Percentiles rank a stretch among this genome's conserved stretches.
Conservation (phyloP, 2,329 filamentous ascomycete species). For the Botryotinia convoluta region DNA sequence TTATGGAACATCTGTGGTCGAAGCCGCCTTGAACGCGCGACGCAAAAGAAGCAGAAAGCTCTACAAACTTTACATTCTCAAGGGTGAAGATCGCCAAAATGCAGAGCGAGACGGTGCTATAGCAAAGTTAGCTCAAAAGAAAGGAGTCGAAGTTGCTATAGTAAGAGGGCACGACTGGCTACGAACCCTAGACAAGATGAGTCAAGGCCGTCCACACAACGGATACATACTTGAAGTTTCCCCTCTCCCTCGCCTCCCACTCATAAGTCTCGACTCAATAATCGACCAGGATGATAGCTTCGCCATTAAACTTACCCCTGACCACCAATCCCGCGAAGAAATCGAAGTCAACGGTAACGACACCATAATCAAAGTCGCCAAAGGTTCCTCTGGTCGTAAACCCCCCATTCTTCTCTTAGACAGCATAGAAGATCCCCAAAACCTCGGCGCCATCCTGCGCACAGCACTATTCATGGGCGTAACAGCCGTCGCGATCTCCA, state of each 20-base stretch:
- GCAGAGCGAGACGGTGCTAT: conserved; percentile 46
- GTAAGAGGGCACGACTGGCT: conserved; percentile 58
- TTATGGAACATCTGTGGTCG: conserved; percentile 78
- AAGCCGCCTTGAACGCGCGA: conserved; percentile 67
- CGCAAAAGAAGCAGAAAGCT: conserved; percentile 61
- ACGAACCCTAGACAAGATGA: conserved; percentile 78
- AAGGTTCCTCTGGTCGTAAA: conserved; percentile 45
- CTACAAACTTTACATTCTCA: conserved; percentile 80
- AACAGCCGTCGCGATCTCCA: conserved; percentile 76
- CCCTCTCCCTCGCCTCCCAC: conserved; percentile 69
- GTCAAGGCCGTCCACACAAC: conserved; percentile 80
- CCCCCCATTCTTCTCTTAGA: conserved; percentile 75
- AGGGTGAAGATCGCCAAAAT: conserved; percentile 53
- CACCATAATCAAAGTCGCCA: conserved; percentile 44
- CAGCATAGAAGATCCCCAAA: conserved; percentile 79
- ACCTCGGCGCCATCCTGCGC: conserved; percentile 84
- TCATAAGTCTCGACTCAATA: conserved; percentile 51
- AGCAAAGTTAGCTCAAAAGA: conserved; percentile 47
- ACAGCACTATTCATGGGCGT: conserved; percentile 89
- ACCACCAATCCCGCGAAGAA: conserved; percentile 72
- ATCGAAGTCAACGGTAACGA: conserved; percentile 66
- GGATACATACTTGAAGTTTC: conserved; percentile 86
- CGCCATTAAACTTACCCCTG: conserved; percentile 59
- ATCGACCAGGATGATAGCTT: conserved; percentile 35
- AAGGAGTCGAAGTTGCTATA: conserved; percentile 54